These are phyloP conservation scores for Eruca vesicaria DNA, from an alignment of 441 rosid species.

Conservation along the genomic window DNA sequence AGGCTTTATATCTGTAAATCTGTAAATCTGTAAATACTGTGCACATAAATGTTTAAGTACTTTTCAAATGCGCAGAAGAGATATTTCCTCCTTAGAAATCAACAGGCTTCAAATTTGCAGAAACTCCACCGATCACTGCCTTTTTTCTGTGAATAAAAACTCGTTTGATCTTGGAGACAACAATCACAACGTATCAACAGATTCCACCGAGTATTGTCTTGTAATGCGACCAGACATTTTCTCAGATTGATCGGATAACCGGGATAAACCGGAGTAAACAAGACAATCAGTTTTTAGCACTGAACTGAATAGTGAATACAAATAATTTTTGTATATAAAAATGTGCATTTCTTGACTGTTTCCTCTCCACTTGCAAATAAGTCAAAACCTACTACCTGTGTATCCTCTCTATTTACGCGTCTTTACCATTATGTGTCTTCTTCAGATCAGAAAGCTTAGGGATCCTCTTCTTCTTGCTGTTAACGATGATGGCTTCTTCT, in stretches of 20 bases:
- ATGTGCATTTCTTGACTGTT: not conserved
- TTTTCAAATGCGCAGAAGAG: not conserved
- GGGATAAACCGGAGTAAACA: not conserved
- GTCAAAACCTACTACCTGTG: not conserved
- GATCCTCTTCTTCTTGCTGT: not conserved
- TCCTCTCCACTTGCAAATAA: not conserved
- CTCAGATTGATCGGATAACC: not conserved
- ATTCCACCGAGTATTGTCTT: too few species aligned
- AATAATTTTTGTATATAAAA: not conserved
- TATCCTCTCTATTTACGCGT: not conserved
- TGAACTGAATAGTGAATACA: not conserved
- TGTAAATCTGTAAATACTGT: constrained; percentile 20
- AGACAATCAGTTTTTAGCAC: not conserved
- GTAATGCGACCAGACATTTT: too few species aligned
- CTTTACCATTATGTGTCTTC: not conserved
- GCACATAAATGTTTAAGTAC: not conserved
- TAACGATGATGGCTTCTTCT: not conserved
- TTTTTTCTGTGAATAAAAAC: not conserved
- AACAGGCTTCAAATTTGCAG: not conserved
- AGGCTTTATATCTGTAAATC: not conserved
- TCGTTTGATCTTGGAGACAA: not conserved
- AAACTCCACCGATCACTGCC: not conserved
- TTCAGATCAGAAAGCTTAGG: not conserved
- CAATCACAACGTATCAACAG: not conserved
- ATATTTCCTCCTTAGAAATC: not conserved